A percentile compares a stretch with the other conserved stretches of the same genome.
These are phyloP conservation scores for Chlamydomonas applanata DNA, from an alignment of 139 green algal genomes.

Conservation along the genomic window DNA sequence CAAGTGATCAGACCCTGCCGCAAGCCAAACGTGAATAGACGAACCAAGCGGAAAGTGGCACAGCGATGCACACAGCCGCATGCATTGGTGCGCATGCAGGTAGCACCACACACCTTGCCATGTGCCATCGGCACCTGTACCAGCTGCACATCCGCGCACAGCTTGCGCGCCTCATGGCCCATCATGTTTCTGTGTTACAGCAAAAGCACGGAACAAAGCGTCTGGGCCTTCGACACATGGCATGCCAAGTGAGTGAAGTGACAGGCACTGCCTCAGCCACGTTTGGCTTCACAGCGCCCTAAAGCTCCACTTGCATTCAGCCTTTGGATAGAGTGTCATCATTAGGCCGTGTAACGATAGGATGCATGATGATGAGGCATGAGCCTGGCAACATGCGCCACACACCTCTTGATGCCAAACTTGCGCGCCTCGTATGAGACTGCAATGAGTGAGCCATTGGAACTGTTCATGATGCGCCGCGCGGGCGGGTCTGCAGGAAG, in stretches of 20 bases:
- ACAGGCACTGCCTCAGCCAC: no score
- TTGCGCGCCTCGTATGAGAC: constrained; percentile 56
- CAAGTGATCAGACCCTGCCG: no score
- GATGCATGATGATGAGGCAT: no score
- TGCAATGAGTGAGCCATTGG: constrained; percentile 71
- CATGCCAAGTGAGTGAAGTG: no score
- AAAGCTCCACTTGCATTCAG: no score
- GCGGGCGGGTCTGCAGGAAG: background rate
- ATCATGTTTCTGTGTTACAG: constrained; percentile 59
- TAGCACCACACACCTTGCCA: constrained; percentile 1
- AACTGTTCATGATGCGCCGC: constrained; percentile 18
- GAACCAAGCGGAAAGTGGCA: no score
- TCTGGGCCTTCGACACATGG: no score
- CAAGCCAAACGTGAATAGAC: no score
- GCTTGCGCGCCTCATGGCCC: constrained; percentile 55
- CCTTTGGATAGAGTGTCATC: no score
- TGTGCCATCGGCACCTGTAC: constrained; percentile 43
- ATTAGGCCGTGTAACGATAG: no score
- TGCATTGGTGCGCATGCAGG: background rate
- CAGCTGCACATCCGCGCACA: constrained; percentile 68
- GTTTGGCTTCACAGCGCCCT: no score
- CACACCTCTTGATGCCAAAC: constrained; percentile 61
- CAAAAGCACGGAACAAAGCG: background rate
- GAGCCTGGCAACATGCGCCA: no score
- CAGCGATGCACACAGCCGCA: background rate